A percentile compares a stretch with the other conserved stretches of the same genome.
Conservation (phyloP, 1,284 basidiomycete genomes). For the Wallemia mellicola region DNA sequence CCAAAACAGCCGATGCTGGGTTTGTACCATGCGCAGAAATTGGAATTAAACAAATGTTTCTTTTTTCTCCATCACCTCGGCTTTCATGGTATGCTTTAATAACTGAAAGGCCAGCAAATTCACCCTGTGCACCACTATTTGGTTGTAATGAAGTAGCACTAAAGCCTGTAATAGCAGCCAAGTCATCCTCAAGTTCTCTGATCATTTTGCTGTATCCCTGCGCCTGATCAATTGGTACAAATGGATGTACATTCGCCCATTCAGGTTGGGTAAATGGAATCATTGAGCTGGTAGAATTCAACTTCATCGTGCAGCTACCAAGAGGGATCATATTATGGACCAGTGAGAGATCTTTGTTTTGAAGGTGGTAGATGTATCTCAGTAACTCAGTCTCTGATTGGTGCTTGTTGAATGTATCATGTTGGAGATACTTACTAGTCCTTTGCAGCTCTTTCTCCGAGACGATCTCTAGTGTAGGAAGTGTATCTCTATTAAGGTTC, state of each 20-base stretch:
- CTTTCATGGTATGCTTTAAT: slow-evolving; percentile 84
- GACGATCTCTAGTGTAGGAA: background rate
- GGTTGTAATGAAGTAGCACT: slow-evolving; percentile 81
- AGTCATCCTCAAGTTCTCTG: slow-evolving; percentile 45
- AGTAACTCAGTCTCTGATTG: slow-evolving; percentile 96
- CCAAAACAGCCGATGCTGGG: slow-evolving; percentile 59
- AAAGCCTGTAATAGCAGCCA: slow-evolving; percentile 86
- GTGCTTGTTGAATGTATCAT: slow-evolving; percentile 24
- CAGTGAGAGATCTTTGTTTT: slow-evolving; percentile 77
- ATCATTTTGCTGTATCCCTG: slow-evolving; percentile 61
- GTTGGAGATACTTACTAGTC: background rate
- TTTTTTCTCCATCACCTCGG: slow-evolving; percentile 40
- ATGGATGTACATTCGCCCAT: slow-evolving; percentile 69
- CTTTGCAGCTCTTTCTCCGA: background rate
- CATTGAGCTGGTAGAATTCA: slow-evolving; percentile 92
- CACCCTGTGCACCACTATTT: slow-evolving; percentile 85
- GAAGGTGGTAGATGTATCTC: slow-evolving; percentile 76
- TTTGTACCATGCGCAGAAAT: slow-evolving; percentile 89
- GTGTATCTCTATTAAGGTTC: background rate
- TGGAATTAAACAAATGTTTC: slow-evolving; percentile 81
- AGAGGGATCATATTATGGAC: slow-evolving; percentile 92
- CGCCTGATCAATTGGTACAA: slow-evolving; percentile 68
- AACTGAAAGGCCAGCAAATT: slow-evolving; percentile 75
- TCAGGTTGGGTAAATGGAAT: slow-evolving; percentile 80
- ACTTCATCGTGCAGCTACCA: slow-evolving; percentile 87